Evolutionary conservation across 345 rosid genomes (phyloP), one percentile per base, ranked within the genome.

Genomic region (Passiflora organensis): DNA sequence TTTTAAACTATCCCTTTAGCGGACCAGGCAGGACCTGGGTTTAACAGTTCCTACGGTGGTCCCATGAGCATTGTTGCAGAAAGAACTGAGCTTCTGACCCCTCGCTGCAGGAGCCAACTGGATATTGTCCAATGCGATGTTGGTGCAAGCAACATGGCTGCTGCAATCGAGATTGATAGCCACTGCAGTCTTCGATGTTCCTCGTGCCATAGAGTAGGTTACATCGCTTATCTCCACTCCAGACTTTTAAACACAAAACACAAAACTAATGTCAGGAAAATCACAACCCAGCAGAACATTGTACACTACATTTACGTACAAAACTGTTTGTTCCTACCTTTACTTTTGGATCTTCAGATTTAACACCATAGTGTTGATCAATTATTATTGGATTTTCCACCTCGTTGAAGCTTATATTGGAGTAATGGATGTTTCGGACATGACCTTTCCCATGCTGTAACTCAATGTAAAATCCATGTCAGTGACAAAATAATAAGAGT

Each of bases 121-220:
- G 15, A 70, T 18, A 13, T 21, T 53, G 4, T 59, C 62, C 34
- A 75, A 43, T 19, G 48, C 25, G 5, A 76, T 53, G 25, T 55
- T 47, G 0, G 51, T 75, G 67, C 83, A 79, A 1, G 78, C 46
- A 13, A 67, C 63, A 41, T 10, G 34, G 48, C 4, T 1, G 63
- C 74, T 76, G 64, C 78, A 79, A 44, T 70, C 70, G 5, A 79
- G 65, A 50, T 62, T 64, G 13, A 76, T 60, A 9, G 78, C 80
- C 0, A 63, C 59, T 4, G 64, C 44, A 0, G 63, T 63, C 64
- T 53, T 56, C 28, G 80, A 69, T 9, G 80, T 72, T 41, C 80
- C 76, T 6, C 3, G 25, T 24, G 65, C 39, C 10, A 52, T 48
- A 13, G 13, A 36, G 43, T 60, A 79, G 1, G 44, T 49, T 36